These are phyloP conservation scores for Aspergillus ostianus DNA, from an alignment of 495 filamentous ascomycete species.

Conservation along the genomic window DNA sequence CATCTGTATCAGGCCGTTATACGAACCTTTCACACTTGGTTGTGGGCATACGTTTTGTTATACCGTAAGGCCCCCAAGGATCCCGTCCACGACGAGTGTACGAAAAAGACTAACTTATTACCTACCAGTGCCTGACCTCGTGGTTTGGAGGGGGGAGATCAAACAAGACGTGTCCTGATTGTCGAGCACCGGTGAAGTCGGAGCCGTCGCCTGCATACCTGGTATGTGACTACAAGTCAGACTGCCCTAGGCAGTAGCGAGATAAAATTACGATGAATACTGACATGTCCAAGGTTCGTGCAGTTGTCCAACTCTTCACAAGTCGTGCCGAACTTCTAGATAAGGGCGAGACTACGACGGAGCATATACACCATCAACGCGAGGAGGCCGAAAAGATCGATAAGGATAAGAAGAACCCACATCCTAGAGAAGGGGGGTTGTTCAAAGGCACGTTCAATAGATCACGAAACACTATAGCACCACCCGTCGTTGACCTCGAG, in stretches of 20 bases:
- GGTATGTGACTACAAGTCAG: constrained; percentile 35
- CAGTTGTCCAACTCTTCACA: constrained; percentile 66
- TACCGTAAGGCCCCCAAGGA: constrained; percentile 41
- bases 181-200: constrained; percentile 56
- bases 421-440: constrained; percentile 54
- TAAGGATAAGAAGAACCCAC: constrained; percentile 45
- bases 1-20: constrained; percentile 66
- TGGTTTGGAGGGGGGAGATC: constrained; percentile 61
- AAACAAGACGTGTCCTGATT: constrained; percentile 72
- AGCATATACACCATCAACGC: constrained; percentile 56
- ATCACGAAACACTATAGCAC: constrained; percentile 17
- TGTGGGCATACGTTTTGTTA: constrained; percentile 80
- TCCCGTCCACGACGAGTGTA: neutral
- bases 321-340: constrained; percentile 62
- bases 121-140: constrained; percentile 56
- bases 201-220: constrained; percentile 70
- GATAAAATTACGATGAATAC: constrained; percentile 9
- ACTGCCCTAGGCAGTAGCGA: neutral
- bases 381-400: constrained; percentile 65
- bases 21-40: constrained; percentile 69
- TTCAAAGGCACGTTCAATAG: constrained; percentile 64
- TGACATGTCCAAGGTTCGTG: constrained; percentile 52
- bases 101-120: neutral
- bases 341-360: constrained; percentile 58
- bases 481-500: constrained; percentile 54